Conservation (phyloP, 2,329 filamentous ascomycete genomes). For the Phyllosticta capitalensis region DNA sequence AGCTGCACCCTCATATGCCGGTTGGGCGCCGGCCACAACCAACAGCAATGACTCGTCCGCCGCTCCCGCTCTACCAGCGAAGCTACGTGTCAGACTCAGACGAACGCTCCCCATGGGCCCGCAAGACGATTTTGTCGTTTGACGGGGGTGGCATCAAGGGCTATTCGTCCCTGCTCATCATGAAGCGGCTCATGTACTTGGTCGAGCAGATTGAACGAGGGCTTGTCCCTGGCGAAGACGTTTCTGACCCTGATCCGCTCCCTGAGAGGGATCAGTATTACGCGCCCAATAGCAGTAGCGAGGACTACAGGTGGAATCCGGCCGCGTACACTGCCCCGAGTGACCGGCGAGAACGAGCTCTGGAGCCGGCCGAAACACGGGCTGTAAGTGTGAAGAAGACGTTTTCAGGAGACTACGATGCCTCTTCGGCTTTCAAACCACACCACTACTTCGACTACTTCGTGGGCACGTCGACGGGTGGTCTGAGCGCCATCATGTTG, state of each 20-base stretch:
- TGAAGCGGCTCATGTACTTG: constrained; percentile 12
- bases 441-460: constrained; percentile 18
- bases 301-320: constrained; percentile 5
- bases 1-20: background rate
- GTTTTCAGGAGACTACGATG: background rate
- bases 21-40: background rate
- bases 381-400: background rate
- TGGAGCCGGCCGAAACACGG: background rate
- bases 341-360: background rate
- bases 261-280: background rate
- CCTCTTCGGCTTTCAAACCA: constrained; percentile 8
- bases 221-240: background rate
- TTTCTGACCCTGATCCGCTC: background rate
- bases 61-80: background rate
- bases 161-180: constrained; percentile 13
- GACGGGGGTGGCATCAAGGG: constrained; percentile 17
- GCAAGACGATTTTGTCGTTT: background rate
- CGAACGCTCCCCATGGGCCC: background rate
- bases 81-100: background rate
- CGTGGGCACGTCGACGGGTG: constrained; percentile 16
- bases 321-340: background rate
- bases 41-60: background rate
- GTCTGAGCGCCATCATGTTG: constrained; percentile 17
- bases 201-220: constrained; percentile 10
- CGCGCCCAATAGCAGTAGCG: constrained; percentile 4